These are phyloP conservation scores for Dioscorea cayenensis DNA, from an alignment of 116 monocot species.

Conservation along the genomic window DNA sequence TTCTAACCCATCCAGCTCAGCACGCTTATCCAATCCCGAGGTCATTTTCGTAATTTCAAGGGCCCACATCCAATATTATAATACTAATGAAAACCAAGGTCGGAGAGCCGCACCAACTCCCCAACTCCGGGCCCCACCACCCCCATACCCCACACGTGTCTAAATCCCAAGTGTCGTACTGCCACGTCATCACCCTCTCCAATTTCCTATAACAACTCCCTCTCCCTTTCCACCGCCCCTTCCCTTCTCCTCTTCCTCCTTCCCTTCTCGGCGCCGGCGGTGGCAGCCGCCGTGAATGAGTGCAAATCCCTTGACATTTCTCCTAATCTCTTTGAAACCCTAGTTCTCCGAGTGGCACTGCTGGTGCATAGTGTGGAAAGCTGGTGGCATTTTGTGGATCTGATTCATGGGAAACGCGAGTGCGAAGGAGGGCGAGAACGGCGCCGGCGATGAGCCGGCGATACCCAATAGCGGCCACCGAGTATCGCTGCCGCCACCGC, in stretches of 20 bases:
- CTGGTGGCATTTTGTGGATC: neutral
- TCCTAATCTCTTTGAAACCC: neutral
- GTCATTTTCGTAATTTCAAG: neutral
- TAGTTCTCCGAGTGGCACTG: neutral
- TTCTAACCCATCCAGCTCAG: conserved; percentile 8
- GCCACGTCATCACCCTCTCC: neutral
- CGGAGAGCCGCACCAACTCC: neutral
- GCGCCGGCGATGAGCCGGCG: neutral
- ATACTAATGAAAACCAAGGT: too few relatives aligned
- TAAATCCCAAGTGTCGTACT: neutral
- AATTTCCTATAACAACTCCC: neutral
- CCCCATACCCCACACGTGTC: neutral
- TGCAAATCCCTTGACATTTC: neutral
- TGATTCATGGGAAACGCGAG: conserved; percentile 28
- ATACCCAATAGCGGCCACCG: neutral
- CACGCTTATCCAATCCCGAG: neutral
- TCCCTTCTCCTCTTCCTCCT: neutral
- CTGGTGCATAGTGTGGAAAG: neutral
- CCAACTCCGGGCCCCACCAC: neutral
- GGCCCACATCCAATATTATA: too few relatives aligned
- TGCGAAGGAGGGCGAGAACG: conserved; percentile 21
- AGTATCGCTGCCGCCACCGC: too few relatives aligned
- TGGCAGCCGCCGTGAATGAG: neutral
- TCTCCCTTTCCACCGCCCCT: too few relatives aligned
- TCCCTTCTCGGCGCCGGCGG: neutral